phyloP scores from a whole-genome alignment of 352 stramenopile species.

The Globisporangium okanoganense region DNA sequence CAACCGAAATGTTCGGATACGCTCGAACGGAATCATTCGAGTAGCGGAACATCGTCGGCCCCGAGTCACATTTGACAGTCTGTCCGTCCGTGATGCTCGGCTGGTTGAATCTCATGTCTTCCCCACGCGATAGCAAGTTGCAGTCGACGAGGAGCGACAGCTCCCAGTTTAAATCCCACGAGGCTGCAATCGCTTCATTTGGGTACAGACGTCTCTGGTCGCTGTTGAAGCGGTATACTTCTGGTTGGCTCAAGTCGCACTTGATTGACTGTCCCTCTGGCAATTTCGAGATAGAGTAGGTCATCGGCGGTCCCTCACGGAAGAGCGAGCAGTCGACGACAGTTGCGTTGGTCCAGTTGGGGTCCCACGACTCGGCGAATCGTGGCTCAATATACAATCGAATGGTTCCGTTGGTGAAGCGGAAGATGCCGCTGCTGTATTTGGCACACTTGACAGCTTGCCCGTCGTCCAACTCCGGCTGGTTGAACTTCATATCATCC shows the following conservation, averaged over 20 bases:
- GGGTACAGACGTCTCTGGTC: conserved; percentile 18
- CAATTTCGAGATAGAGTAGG: conserved; percentile 10
- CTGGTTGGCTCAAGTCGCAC: neutral
- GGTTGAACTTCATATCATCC: conserved; percentile 11
- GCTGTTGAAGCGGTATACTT: conserved; percentile 11
- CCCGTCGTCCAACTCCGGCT: conserved; percentile 6
- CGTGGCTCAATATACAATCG: conserved; percentile 17
- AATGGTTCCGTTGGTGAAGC: conserved; percentile 5
- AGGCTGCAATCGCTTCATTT: conserved; percentile 11
- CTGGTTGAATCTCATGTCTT: conserved; percentile 18
- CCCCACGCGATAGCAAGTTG: neutral
- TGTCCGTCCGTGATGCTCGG: conserved; percentile 15
- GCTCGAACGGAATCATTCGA: conserved; percentile 6
- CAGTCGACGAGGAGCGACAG: conserved; percentile 14
- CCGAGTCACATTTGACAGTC: conserved; percentile 10
- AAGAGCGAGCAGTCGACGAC: conserved; percentile 17
- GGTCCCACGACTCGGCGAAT: conserved; percentile 20
- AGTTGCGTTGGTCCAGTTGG: conserved; percentile 7
- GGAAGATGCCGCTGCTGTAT: neutral
- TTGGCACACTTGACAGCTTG: conserved; percentile 9
- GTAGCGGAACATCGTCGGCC: conserved; percentile 5
- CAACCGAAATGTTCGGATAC: conserved; percentile 14
- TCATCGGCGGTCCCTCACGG: conserved; percentile 9
- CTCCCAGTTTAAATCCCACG: conserved; percentile 21
- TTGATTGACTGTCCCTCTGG: conserved; percentile 12